Percentiles rank a stretch among this genome's conserved stretches.
Conservation (phyloP, 306 rosid genomes). For the Malus asiatica region DNA sequence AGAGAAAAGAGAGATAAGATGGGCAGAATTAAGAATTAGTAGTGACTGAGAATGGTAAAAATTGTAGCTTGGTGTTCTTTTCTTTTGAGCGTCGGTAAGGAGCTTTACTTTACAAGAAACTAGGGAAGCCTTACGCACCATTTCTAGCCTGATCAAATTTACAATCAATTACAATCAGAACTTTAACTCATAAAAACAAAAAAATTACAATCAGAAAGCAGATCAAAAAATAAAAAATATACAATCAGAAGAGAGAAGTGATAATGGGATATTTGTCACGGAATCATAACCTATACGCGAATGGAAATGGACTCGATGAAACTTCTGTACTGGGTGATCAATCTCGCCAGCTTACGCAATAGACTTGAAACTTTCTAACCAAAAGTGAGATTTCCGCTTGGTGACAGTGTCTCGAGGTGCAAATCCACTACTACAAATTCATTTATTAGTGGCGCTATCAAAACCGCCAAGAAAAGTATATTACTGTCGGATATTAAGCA, state of each 20-base stretch:
- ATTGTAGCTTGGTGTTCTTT: too few species aligned
- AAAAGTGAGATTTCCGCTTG: conserved; percentile 37
- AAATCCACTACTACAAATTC: too few species aligned
- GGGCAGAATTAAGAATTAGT: too few species aligned
- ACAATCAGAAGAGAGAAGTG: conserved; percentile 19
- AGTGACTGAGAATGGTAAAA: too few species aligned
- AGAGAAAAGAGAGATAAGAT: too few species aligned
- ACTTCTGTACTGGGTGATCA: conserved; percentile 9
- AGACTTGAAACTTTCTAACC: conserved; percentile 39
- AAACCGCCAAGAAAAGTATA: too few species aligned
- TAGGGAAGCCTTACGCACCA: not conserved
- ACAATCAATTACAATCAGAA: conserved; percentile 20
- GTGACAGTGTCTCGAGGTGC: conserved; percentile 38
- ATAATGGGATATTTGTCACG: not conserved
- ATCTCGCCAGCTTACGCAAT: conserved; percentile 35
- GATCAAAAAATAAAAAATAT: not conserved
- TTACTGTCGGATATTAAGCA: too few species aligned
- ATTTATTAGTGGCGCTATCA: too few species aligned
- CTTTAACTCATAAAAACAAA: not conserved
- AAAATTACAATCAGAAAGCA: conserved; percentile 7
- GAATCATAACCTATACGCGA: conserved; percentile 20
- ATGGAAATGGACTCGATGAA: conserved; percentile 9
- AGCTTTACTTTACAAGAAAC: conserved; percentile 5
- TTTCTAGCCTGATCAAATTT: conserved; percentile 15
- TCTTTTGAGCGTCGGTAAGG: not conserved